phyloP scores from a whole-genome alignment of 2,329 filamentous ascomycete genomes.

The Aspergillus tamarii region DNA sequence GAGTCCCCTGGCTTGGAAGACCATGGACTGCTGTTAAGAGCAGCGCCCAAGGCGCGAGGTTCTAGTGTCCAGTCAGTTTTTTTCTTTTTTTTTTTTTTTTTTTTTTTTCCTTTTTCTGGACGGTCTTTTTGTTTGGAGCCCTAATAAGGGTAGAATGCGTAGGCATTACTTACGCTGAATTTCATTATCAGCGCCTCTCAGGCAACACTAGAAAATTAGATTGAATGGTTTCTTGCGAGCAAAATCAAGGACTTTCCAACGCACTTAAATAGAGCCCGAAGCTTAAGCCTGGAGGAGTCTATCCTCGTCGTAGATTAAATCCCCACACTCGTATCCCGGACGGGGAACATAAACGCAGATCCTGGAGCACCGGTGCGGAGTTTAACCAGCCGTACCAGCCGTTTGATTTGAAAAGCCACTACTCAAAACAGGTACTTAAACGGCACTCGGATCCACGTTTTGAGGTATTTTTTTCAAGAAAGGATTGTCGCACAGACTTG shows the following conservation, averaged over 20 bases:
- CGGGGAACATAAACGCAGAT: conserved; percentile 15
- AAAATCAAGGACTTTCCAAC: background rate
- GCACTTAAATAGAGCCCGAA: background rate
- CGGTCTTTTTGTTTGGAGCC: background rate
- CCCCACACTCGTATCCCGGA: conserved; percentile 17
- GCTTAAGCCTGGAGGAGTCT: background rate
- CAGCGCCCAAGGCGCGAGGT: conserved; percentile 11
- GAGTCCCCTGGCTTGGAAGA: background rate
- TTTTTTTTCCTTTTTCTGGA: too few relatives aligned
- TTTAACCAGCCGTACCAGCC: background rate
- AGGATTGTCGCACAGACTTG: background rate
- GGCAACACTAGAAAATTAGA: background rate
- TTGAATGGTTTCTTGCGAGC: background rate
- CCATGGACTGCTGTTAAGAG: conserved; percentile 7
- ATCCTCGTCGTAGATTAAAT: background rate
- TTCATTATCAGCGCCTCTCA: conserved; percentile 17
- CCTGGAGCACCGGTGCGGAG: conserved; percentile 7
- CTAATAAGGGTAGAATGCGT: background rate
- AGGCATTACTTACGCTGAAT: conserved; percentile 12
- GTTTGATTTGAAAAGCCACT: background rate
- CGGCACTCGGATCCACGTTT: background rate
- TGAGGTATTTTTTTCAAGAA: background rate
- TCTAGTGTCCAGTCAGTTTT: conserved; percentile 8
- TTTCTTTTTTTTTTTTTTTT: background rate
- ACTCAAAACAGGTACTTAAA: background rate